Percentiles rank a stretch among this genome's conserved stretches.
Conservation (phyloP, 768 basidiomycete species). For the Boletus edulis region DNA sequence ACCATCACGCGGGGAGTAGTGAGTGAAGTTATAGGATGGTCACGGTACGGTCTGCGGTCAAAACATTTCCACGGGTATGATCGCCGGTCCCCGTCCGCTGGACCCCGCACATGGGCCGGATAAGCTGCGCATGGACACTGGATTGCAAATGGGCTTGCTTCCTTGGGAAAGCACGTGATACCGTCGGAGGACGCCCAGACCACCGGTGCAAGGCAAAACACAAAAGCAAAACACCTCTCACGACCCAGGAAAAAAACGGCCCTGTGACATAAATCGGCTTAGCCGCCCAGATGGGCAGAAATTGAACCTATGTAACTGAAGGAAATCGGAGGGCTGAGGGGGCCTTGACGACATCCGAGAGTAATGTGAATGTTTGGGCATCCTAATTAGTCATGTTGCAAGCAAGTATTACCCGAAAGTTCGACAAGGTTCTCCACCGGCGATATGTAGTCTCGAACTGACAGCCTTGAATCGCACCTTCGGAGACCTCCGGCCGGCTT, state of each 20-base stretch:
- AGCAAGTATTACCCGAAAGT: background rate
- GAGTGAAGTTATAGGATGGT: background rate
- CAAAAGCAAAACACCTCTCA: background rate
- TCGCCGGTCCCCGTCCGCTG: background rate
- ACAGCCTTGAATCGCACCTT: too few species aligned
- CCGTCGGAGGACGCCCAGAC: background rate
- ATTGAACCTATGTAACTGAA: background rate
- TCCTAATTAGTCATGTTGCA: background rate
- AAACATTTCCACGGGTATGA: background rate
- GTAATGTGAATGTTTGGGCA: background rate
- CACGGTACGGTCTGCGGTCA: background rate
- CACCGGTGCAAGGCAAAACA: too few species aligned
- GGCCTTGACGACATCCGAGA: too few species aligned
- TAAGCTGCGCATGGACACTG: too few species aligned
- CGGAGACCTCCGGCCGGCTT: background rate
- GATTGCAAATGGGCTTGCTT: too few species aligned
- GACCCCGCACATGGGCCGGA: background rate
- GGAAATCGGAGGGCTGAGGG: too few species aligned
- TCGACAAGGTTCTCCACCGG: background rate
- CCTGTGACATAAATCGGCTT: background rate
- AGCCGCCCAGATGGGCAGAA: background rate
- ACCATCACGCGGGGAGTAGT: background rate
- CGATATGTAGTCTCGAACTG: too few species aligned
- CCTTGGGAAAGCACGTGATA: too few species aligned
- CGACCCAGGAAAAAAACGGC: background rate